These are phyloP conservation scores for Phaeosphaeriaceae sp. DNA, from an alignment of 2,329 filamentous ascomycete species.

Conservation along the genomic window DNA sequence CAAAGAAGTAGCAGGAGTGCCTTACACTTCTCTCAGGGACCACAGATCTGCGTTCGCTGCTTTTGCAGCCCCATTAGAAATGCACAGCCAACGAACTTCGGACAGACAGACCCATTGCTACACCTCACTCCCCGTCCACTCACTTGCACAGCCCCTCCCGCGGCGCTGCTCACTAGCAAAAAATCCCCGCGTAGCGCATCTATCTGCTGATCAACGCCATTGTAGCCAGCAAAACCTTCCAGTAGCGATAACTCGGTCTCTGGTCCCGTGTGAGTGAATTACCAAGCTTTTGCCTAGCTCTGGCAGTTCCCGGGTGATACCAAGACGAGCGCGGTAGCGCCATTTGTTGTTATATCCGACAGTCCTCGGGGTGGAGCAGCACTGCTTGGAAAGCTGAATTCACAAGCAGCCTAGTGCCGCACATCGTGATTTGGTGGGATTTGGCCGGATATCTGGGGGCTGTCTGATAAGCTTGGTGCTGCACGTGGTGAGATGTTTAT, in stretches of 20 bases:
- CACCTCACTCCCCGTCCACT: neutral
- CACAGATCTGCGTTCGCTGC: neutral
- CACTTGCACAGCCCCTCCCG: neutral
- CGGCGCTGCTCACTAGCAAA: neutral
- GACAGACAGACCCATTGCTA: neutral
- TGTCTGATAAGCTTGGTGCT: neutral
- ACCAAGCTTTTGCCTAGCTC: slow-evolving; percentile 1
- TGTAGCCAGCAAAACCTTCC: neutral
- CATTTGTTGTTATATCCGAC: neutral
- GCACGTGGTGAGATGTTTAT: slow-evolving; percentile 1
- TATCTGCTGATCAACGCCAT: neutral
- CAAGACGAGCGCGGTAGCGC: neutral
- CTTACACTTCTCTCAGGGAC: neutral
- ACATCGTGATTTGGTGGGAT: neutral
- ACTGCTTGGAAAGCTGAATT: neutral
- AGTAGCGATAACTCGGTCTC: neutral
- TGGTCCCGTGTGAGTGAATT: neutral
- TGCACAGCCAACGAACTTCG: neutral
- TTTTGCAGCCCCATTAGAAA: neutral
- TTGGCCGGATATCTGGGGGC: neutral
- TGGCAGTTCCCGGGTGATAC: neutral
- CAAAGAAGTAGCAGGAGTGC: too few species aligned
- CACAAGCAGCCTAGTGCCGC: neutral
- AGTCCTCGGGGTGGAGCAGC: neutral
- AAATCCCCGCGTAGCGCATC: too few species aligned